Percentiles rank a stretch among this genome's conserved stretches.
Evolutionary conservation across 805 yeast genomes (phyloP).

Genomic region (Schwanniomyces occidentalis): DNA sequence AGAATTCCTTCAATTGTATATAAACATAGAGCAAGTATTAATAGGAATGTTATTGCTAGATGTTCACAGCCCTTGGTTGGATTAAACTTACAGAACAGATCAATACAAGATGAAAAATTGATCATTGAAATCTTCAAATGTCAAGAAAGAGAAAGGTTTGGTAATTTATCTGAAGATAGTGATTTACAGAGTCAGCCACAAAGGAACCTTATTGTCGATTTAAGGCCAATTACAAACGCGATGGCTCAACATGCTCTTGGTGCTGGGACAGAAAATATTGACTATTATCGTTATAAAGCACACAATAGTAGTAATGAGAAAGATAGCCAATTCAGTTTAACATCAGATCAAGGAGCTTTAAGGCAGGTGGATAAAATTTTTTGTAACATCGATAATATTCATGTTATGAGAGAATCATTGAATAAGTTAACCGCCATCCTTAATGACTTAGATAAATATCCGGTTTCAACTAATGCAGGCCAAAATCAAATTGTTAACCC

Average conservation of each 20-base stretch:
- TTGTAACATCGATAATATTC: conserved; percentile 92
- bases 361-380: conserved; percentile 65
- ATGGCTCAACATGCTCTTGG: conserved; percentile 96
- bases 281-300: conserved; percentile 61
- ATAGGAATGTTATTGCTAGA: conserved; percentile 77
- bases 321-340: neutral
- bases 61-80: conserved; percentile 95
- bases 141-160: conserved; percentile 39
- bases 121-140: conserved; percentile 71
- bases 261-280: conserved; percentile 96
- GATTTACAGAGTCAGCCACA: conserved; percentile 36
- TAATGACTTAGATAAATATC: conserved; percentile 65
- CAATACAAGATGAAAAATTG: conserved; percentile 87
- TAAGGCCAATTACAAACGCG: conserved; percentile 91
- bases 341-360: conserved; percentile 6
- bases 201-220: conserved; percentile 76
- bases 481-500: conserved; percentile 16
- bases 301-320: conserved; percentile 7
- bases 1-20: conserved; percentile 84
- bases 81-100: conserved; percentile 72
- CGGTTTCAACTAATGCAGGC: conserved; percentile 19
- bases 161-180: conserved; percentile 15
- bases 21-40: conserved; percentile 55
- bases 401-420: conserved; percentile 87
- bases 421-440: conserved; percentile 61